A percentile compares a stretch with the other conserved stretches of the same genome.
phyloP scores from a whole-genome alignment of 2,329 filamentous ascomycete genomes.

The Talaromyces marneffei region DNA sequence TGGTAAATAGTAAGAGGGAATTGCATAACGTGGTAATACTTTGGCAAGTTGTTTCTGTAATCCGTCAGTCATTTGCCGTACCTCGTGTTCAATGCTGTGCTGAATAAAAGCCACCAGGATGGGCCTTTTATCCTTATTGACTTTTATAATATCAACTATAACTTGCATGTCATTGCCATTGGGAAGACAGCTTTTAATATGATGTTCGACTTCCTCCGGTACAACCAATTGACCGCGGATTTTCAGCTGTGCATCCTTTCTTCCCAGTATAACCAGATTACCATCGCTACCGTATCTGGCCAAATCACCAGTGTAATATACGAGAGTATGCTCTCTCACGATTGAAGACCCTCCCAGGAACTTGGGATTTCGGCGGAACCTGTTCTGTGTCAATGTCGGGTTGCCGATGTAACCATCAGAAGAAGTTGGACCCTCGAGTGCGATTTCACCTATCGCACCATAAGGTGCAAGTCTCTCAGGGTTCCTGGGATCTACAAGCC shows the following conservation, averaged over 20 bases:
- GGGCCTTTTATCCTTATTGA: background rate
- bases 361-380: conserved; percentile 31
- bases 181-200: background rate
- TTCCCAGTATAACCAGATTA: conserved; percentile 24
- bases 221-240: conserved; percentile 32
- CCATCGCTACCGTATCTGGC: conserved; percentile 26
- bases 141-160: background rate
- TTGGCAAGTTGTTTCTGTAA: background rate
- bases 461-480: conserved; percentile 22
- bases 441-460: conserved; percentile 38
- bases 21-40: conserved; percentile 5
- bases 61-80: background rate
- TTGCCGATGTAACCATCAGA: conserved; percentile 25
- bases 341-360: conserved; percentile 44
- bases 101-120: conserved; percentile 1
- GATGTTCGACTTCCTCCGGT: conserved; percentile 27
- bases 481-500: conserved; percentile 6
- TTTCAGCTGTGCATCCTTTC: conserved; percentile 32
- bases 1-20: conserved; percentile 14
- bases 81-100: background rate
- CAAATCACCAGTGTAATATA: conserved; percentile 42
- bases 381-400: conserved; percentile 19
- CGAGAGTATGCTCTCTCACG: conserved; percentile 34
- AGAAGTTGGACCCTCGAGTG: conserved; percentile 34
- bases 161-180: background rate